A percentile compares a stretch with the other conserved stretches of the same genome.
Conservation (phyloP, 306 rosid species). For the Prunus salicina region DNA sequence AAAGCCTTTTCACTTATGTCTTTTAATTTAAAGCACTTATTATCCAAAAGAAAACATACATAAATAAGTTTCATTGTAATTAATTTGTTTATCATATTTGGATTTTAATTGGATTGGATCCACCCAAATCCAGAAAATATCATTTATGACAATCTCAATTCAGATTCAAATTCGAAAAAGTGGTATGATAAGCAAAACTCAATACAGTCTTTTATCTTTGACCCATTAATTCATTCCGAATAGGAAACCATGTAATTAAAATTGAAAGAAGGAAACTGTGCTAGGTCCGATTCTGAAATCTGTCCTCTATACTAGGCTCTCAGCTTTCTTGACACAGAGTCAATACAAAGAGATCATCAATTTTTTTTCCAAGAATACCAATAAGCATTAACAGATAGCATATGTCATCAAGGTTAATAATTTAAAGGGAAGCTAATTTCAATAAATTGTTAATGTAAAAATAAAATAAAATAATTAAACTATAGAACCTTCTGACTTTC, state of each 20-base stretch:
- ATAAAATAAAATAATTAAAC: neutral
- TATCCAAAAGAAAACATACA: neutral
- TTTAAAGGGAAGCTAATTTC: neutral
- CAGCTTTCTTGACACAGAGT: neutral
- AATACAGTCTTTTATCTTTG: neutral
- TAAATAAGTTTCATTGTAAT: neutral
- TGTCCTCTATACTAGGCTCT: neutral
- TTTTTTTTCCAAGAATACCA: neutral
- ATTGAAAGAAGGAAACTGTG: neutral
- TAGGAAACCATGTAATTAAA: neutral
- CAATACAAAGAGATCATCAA: neutral
- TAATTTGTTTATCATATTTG: neutral
- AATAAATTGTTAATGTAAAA: neutral
- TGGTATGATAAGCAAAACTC: neutral
- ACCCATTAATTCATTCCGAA: neutral
- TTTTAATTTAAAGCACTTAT: neutral
- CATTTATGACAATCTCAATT: neutral
- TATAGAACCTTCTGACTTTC: neutral
- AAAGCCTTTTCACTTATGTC: neutral
- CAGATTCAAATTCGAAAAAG: neutral
- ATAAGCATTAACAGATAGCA: neutral
- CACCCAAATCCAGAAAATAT: neutral
- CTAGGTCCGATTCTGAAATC: neutral
- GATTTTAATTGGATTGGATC: neutral
- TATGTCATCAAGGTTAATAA: neutral